These are phyloP conservation scores for Venturia oleaginea DNA, from an alignment of 2,329 filamentous ascomycete species.

Conservation along the genomic window DNA sequence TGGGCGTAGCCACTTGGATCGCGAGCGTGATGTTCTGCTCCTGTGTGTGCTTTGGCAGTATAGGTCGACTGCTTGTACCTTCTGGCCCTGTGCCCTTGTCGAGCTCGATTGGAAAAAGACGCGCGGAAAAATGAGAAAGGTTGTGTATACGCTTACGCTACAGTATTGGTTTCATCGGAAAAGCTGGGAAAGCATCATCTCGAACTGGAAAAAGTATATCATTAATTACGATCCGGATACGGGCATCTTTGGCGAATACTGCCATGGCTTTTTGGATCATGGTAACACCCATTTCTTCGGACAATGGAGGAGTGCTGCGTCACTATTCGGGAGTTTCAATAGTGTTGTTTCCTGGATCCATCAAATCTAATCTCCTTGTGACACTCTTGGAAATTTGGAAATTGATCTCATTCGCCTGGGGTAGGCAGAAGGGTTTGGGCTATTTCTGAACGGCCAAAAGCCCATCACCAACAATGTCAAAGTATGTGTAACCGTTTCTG, in stretches of 20 bases:
- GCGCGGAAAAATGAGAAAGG: background rate
- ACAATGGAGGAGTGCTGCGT: no score
- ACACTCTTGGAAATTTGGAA: no score
- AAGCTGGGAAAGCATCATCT: background rate
- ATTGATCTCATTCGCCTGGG: background rate
- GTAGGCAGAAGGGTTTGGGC: no score
- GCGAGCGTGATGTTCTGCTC: conserved; percentile 91
- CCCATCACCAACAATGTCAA: no score
- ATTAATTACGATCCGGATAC: background rate
- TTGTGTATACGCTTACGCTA: background rate
- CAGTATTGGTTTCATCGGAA: background rate
- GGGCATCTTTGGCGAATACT: background rate
- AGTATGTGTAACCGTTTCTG: no score
- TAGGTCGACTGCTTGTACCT: conserved; percentile 51
- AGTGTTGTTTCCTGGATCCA: no score
- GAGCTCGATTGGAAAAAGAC: conserved; percentile 1
- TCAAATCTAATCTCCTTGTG: no score
- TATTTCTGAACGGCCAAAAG: no score
- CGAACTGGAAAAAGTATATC: background rate
- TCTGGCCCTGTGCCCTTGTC: background rate
- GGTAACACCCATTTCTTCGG: no score
- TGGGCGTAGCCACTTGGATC: conserved; percentile 78
- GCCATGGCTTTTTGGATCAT: no score
- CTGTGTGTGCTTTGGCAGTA: conserved; percentile 91
- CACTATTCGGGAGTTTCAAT: no score